Conservation (phyloP, 2,329 filamentous ascomycete genomes). For the Knufia fluminis region DNA sequence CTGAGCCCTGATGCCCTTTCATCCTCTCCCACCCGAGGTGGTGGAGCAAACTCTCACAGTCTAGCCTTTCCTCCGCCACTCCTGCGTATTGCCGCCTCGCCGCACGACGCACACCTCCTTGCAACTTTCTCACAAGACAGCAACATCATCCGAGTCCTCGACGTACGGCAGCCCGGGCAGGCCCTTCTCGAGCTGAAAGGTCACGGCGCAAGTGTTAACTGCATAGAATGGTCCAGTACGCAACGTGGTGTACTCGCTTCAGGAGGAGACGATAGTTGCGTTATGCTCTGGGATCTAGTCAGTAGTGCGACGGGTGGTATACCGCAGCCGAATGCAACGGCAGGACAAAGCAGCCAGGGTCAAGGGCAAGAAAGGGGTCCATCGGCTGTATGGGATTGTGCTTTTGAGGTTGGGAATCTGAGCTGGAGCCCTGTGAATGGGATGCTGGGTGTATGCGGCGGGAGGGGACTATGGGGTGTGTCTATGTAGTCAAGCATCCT, state of each 20-base stretch:
- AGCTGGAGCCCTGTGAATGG: slow-evolving; percentile 38
- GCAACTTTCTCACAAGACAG: slow-evolving; percentile 97
- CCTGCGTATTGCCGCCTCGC: slow-evolving; percentile 58
- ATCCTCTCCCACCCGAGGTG: slow-evolving; percentile 17
- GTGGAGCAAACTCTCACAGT: slow-evolving; percentile 9
- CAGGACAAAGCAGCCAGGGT: slow-evolving; percentile 8
- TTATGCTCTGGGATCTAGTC: slow-evolving; percentile 88
- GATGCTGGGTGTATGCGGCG: slow-evolving; percentile 37
- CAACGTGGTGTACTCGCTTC: slow-evolving; percentile 82
- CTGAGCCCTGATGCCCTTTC: slow-evolving; percentile 16
- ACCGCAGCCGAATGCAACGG: not conserved
- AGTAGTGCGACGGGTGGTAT: slow-evolving; percentile 35
- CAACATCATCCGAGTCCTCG: slow-evolving; percentile 83
- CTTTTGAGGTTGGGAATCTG: slow-evolving; percentile 39
- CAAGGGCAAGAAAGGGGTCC: slow-evolving; percentile 33
- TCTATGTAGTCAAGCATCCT: too few relatives aligned
- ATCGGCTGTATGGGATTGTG: slow-evolving; percentile 37
- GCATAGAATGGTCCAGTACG: slow-evolving; percentile 88
- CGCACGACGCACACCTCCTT: slow-evolving; percentile 87
- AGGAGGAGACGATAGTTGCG: slow-evolving; percentile 82
- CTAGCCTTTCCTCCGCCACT: slow-evolving; percentile 50
- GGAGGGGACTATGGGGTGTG: slow-evolving; percentile 38
- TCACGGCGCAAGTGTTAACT: slow-evolving; percentile 76
- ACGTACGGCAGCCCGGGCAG: slow-evolving; percentile 91
- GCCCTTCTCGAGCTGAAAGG: slow-evolving; percentile 87